Percentiles rank a stretch among this genome's conserved stretches.
Conservation (phyloP, 179 eudicot genomes). For the Silene coronaria region DNA sequence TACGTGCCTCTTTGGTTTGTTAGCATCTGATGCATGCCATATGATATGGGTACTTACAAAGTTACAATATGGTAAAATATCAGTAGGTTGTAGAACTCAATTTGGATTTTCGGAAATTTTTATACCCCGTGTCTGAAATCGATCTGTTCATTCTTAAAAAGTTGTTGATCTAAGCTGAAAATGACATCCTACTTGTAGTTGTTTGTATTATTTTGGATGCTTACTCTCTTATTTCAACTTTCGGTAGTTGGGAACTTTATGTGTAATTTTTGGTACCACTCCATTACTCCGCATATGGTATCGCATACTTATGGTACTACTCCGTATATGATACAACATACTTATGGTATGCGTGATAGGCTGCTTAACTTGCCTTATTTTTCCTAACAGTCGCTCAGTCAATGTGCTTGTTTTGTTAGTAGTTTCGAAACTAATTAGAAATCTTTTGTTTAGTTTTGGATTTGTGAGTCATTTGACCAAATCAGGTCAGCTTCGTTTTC, state of each 20-base stretch:
- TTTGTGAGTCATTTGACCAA: no score
- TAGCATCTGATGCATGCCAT: not conserved
- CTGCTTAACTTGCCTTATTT: no score
- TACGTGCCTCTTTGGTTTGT: not conserved
- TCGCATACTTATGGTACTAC: no score
- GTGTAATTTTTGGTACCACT: not conserved
- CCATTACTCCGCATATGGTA: no score
- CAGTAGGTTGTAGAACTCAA: not conserved
- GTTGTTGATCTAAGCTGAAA: slow-evolving; percentile 2
- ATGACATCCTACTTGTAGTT: not conserved
- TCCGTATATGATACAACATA: not conserved
- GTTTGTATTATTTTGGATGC: not conserved
- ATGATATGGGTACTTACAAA: not conserved
- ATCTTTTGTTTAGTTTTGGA: no score
- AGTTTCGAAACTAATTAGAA: not conserved
- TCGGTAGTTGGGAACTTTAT: not conserved
- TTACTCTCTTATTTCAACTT: not conserved
- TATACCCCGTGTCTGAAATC: not conserved
- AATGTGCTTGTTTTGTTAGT: not conserved
- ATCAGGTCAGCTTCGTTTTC: no score
- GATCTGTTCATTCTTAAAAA: not conserved
- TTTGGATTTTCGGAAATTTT: not conserved
- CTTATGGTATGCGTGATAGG: not conserved
- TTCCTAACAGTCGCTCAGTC: not conserved
- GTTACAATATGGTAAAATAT: not conserved